A percentile compares a stretch with the other conserved stretches of the same genome.
These are phyloP conservation scores for Geotrichum carabidarum DNA, from an alignment of 1,139 yeast species.

Conservation along the genomic window DNA sequence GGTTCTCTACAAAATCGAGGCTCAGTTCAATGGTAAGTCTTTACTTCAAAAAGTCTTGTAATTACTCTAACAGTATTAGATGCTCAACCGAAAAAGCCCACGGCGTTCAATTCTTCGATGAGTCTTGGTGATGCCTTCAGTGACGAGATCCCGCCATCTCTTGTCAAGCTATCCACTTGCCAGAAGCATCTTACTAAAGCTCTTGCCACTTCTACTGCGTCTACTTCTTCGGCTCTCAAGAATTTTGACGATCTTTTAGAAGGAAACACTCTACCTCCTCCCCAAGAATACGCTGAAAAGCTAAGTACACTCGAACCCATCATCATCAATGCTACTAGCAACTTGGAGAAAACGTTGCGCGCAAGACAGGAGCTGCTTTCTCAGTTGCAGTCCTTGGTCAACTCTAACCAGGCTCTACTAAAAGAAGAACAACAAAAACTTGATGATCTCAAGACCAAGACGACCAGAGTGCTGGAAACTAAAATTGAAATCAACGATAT, in stretches of 20 bases:
- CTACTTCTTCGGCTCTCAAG: slow-evolving; percentile 20
- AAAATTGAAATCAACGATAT: slow-evolving; percentile 46
- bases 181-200: slow-evolving; percentile 38
- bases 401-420: slow-evolving; percentile 43
- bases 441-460: slow-evolving; percentile 43
- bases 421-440: slow-evolving; percentile 46
- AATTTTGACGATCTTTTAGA: slow-evolving; percentile 30
- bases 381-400: slow-evolving; percentile 44
- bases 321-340: slow-evolving; percentile 18
- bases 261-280: slow-evolving; percentile 50
- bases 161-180: slow-evolving; percentile 44
- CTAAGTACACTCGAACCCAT: slow-evolving; percentile 28
- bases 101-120: slow-evolving; percentile 2
- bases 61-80: slow-evolving; percentile 2
- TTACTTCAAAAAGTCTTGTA: not conserved
- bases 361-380: slow-evolving; percentile 42
- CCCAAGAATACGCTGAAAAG: slow-evolving; percentile 47
- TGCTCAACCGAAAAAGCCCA: slow-evolving; percentile 9
- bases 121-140: slow-evolving; percentile 27
- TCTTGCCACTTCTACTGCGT: slow-evolving; percentile 18
- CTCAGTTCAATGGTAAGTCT: slow-evolving; percentile 29
- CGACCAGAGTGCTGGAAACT: slow-evolving; percentile 40
- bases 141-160: slow-evolving; percentile 40
- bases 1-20: slow-evolving; percentile 45
- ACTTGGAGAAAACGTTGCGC: slow-evolving; percentile 40